Evolutionary conservation across 169 alveolate genomes (phyloP).

Genomic region (Plasmodium blacklocki): DNA sequence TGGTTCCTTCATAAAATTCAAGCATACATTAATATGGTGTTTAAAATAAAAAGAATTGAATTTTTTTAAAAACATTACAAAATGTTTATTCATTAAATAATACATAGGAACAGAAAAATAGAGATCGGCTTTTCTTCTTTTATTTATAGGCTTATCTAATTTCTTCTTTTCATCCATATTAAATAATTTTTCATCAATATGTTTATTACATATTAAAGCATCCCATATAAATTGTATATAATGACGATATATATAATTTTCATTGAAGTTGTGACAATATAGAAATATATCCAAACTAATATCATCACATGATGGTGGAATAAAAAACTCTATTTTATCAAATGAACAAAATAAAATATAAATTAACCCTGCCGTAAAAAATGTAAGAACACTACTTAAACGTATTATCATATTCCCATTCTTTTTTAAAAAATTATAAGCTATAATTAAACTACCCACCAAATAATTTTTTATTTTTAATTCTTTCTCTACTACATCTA

Average conservation of each 20-base stretch:
- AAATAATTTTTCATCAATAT: slow-evolving; percentile 21
- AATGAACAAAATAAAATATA: slow-evolving; percentile 62
- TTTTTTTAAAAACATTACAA: slow-evolving; percentile 36
- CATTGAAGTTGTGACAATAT: slow-evolving; percentile 51
- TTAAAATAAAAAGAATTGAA: slow-evolving; percentile 57
- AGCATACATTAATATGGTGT: slow-evolving; percentile 53
- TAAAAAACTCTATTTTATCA: slow-evolving; percentile 39
- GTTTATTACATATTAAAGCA: slow-evolving; percentile 51
- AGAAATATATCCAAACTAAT: slow-evolving; percentile 41
- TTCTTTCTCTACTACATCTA: slow-evolving; percentile 59
- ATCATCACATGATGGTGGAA: slow-evolving; percentile 76
- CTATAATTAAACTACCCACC: slow-evolving; percentile 52
- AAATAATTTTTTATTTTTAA: slow-evolving; percentile 56
- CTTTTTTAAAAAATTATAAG: slow-evolving; percentile 59
- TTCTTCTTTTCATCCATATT: background rate
- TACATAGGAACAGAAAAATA: slow-evolving; percentile 60
- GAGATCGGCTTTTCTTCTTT: slow-evolving; percentile 39
- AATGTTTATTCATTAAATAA: slow-evolving; percentile 66
- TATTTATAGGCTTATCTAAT: background rate
- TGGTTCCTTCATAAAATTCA: slow-evolving; percentile 49
- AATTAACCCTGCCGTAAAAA: slow-evolving; percentile 70
- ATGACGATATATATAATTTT: slow-evolving; percentile 64
- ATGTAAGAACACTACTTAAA: slow-evolving; percentile 59
- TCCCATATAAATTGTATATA: slow-evolving; percentile 74
- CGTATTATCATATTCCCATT: slow-evolving; percentile 55